Percentiles rank a stretch among this genome's conserved stretches.
Conservation (phyloP, 305 asterid species). For the Withania somnifera region DNA sequence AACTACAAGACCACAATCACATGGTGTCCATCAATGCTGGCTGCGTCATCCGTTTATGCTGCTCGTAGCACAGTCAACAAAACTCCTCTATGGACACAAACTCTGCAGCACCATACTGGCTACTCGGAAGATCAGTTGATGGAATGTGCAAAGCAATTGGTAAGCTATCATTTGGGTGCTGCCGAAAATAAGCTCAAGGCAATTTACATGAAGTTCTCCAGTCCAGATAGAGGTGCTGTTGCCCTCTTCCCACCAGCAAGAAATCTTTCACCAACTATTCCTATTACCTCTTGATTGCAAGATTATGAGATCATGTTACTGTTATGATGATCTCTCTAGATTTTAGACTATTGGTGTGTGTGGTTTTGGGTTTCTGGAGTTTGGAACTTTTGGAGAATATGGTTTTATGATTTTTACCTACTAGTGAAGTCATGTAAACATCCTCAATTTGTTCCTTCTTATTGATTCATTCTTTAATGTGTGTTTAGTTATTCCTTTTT, state of each 20-base stretch:
- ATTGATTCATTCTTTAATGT: background rate
- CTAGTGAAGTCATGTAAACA: background rate
- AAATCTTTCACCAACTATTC: constrained; percentile 15
- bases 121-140: constrained; percentile 39
- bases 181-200: constrained; percentile 54
- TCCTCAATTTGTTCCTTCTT: background rate
- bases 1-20: constrained; percentile 30
- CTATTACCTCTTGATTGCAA: background rate
- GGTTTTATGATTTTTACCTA: constrained; percentile 1
- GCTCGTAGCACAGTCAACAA: constrained; percentile 60
- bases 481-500: background rate
- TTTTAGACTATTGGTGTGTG: background rate
- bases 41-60: constrained; percentile 72
- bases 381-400: background rate
- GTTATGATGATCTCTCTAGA: constrained; percentile 21
- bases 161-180: constrained; percentile 30
- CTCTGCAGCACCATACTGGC: constrained; percentile 63
- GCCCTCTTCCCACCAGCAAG: constrained; percentile 61
- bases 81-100: constrained; percentile 52
- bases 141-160: constrained; percentile 48
- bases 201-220: constrained; percentile 38
- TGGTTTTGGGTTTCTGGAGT: background rate
- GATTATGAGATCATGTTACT: constrained; percentile 19
- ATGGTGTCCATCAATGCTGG: constrained; percentile 52
- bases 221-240: constrained; percentile 43